phyloP scores from a whole-genome alignment of 208 protist species.

The Leishmania turanica region DNA sequence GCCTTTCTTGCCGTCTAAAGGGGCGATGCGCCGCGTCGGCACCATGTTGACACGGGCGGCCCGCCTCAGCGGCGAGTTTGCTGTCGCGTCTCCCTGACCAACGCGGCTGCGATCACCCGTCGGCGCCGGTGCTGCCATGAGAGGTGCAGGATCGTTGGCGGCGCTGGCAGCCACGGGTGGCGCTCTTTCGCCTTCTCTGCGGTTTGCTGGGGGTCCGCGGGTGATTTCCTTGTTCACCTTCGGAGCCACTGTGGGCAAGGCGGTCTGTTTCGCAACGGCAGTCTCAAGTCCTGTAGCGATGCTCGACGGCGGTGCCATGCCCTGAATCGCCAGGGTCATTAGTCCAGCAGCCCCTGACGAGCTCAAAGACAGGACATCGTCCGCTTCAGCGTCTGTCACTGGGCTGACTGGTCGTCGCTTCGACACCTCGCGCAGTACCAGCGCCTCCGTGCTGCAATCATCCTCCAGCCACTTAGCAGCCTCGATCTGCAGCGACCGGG shows the following conservation, averaged over 20 bases:
- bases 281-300: neutral
- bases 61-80: neutral
- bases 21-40: neutral
- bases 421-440: conserved; percentile 22
- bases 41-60: conserved; percentile 5
- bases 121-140: neutral
- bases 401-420: conserved; percentile 1
- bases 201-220: neutral
- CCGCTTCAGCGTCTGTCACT: neutral
- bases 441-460: conserved; percentile 14
- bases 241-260: neutral
- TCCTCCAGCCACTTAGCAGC: conserved; percentile 14
- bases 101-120: neutral
- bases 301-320: neutral
- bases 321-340: neutral
- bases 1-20: neutral
- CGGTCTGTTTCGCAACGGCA: neutral
- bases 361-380: conserved; percentile 4
- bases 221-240: too few relatives aligned
- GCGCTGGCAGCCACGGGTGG: neutral
- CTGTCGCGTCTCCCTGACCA: neutral
- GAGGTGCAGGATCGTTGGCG: neutral
- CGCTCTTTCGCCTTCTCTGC: neutral
- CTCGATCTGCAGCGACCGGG: conserved; percentile 2
- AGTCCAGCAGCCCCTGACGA: neutral